A percentile compares a stretch with the other conserved stretches of the same genome.
phyloP scores from a whole-genome alignment of 75 land plant species.

The Picea sitchensis region DNA sequence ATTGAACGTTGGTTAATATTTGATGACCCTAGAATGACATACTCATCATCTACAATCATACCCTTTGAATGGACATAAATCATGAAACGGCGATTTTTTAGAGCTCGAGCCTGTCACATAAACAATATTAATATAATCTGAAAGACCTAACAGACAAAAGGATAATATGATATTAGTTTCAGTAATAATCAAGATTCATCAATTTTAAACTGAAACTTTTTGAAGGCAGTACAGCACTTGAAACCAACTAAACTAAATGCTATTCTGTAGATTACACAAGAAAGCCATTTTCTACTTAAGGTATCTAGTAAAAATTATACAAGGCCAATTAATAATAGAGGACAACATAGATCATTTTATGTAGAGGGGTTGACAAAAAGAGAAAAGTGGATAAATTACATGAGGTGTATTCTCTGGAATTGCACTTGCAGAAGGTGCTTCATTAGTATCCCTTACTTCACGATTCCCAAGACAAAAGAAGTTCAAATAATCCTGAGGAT shows the following conservation, averaged over 20 bases:
- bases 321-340: neutral
- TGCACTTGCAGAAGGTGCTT: conserved; percentile 15
- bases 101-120: conserved; percentile 39
- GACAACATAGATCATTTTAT: neutral
- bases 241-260: neutral
- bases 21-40: conserved; percentile 67
- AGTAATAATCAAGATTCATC: conserved; percentile 4
- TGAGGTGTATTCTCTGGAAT: conserved; percentile 20
- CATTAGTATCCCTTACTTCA: conserved; percentile 24
- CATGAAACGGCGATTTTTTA: conserved; percentile 62
- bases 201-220: conserved; percentile 17
- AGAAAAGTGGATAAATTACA: conserved; percentile 21
- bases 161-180: neutral
- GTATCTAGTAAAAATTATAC: neutral
- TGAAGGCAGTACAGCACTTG: neutral
- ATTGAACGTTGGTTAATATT: conserved; percentile 83
- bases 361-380: neutral
- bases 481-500: conserved; percentile 67
- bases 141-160: neutral
- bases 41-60: conserved; percentile 86
- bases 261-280: neutral
- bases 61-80: conserved; percentile 87
- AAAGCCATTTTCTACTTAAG: neutral
- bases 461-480: conserved; percentile 84
- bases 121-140: neutral